Evolutionary conservation across 495 filamentous ascomycete species (phyloP), one percentile per base, ranked within the genome.

Genomic region (Choiromyces venosus): DNA sequence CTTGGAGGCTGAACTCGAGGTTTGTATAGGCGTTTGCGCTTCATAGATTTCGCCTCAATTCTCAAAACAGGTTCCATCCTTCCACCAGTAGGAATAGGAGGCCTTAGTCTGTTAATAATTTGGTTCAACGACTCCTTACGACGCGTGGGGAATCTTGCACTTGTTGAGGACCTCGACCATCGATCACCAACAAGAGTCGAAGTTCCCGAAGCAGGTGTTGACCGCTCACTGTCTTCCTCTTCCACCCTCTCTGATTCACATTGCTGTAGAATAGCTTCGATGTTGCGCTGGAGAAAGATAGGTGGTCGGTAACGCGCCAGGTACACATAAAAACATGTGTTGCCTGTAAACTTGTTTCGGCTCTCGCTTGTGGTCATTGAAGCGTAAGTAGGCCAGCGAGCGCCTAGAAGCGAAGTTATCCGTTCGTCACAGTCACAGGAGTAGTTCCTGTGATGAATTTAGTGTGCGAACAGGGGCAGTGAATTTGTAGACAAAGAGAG

Each of bases 221-320:
- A 61, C 33, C 29, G 25, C 52, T 61, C 52, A 61, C 52, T 61
- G 35, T 65, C 72, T 68, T 42, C 71, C 8, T 69, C 64, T 38
- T 46, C 40, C 44, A 37, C 64, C 42, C 25, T 65, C n/a, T 65
- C 65, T 18, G 18, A 21, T 35, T 79, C 69, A 16, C 77, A 75
- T 64, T 79, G 68, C 64, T 68, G 56, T 69, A 81, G 74, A 44
- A 78, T 76, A 8, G 71, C 65, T 69, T 76, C 73, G 52, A 81
- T 36, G 36, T 81, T 81, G 25, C 79, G 79, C 52, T 73, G 70
- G 35, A 81, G 67, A 69, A 81, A 81, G 65, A 79, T 61, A 33
- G 56, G 67, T 29, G 70, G 68, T 16, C 76, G 71, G 56, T 71
- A 73, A 69, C 79, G 76, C 66, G 80, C 74, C 37, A 56, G 64